phyloP scores from a whole-genome alignment of 202 grass and related monocot species.

The Schoenoplectus triqueter region DNA sequence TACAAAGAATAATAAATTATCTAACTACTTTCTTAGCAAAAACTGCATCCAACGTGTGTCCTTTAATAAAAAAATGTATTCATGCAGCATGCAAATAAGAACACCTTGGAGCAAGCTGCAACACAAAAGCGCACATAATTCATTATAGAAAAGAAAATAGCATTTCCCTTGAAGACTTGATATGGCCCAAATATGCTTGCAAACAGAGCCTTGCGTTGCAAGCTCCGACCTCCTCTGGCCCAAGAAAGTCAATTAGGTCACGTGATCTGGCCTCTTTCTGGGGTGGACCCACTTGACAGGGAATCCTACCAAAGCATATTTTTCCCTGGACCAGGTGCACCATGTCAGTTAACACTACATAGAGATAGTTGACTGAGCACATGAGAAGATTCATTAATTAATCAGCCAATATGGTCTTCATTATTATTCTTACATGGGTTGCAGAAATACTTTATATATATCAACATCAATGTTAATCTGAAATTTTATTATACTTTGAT shows the following conservation, averaged over 20 bases:
- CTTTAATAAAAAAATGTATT: too few relatives aligned
- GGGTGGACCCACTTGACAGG: slow-evolving; percentile 16
- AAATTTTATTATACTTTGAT: neutral
- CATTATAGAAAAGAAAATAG: neutral
- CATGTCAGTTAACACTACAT: neutral
- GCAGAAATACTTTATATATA: too few relatives aligned
- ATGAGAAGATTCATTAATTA: neutral
- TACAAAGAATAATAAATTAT: too few relatives aligned
- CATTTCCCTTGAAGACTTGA: neutral
- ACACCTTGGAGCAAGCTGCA: too few relatives aligned
- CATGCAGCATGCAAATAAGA: too few relatives aligned
- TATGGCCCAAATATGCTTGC: neutral
- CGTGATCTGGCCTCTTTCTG: slow-evolving; percentile 17
- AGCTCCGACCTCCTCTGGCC: neutral
- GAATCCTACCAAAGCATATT: neutral
- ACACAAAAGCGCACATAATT: too few relatives aligned
- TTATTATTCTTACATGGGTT: neutral
- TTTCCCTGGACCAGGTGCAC: neutral
- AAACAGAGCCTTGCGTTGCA: neutral
- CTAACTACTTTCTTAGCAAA: too few relatives aligned
- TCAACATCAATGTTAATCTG: neutral
- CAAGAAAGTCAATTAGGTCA: neutral
- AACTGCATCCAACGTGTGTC: too few relatives aligned
- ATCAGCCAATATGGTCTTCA: neutral
- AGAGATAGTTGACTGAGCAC: neutral